Conservation (phyloP, 164 flowering plant genomes). For the Berberis vulgaris region DNA sequence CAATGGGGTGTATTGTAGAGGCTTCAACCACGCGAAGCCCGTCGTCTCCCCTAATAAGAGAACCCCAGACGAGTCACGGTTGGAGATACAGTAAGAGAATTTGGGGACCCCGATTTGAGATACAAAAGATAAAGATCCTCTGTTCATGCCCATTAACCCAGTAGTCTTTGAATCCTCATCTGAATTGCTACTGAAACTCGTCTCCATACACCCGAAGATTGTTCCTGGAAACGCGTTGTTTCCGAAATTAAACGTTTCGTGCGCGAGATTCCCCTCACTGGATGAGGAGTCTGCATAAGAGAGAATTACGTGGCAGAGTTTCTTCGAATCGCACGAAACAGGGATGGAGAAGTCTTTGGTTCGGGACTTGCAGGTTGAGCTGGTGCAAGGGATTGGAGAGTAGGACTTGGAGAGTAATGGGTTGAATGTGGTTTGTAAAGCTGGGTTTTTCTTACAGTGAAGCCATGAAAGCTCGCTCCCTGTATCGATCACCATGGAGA, state of each 20-base stretch:
- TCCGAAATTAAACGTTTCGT: constrained; percentile 49
- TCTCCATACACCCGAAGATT: constrained; percentile 72
- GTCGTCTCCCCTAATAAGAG: constrained; percentile 48
- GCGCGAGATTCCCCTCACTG: constrained; percentile 61
- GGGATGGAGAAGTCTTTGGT: constrained; percentile 56
- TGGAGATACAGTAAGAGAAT: constrained; percentile 78
- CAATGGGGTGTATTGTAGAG: constrained; percentile 62
- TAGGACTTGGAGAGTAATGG: constrained; percentile 50
- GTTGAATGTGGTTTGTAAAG: constrained; percentile 27
- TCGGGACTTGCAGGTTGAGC: constrained; percentile 43
- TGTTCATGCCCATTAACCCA: constrained; percentile 78
- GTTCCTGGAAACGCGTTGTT: constrained; percentile 22
- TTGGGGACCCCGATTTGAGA: constrained; percentile 53
- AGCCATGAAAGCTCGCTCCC: constrained; percentile 91
- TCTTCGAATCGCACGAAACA: constrained; percentile 51
- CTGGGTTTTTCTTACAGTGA: constrained; percentile 40
- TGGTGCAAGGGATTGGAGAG: constrained; percentile 42
- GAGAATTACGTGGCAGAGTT: constrained; percentile 57
- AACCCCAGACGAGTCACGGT: constrained; percentile 46
- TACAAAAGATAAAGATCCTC: constrained; percentile 71
- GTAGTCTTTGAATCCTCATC: constrained; percentile 47
- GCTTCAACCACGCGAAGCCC: constrained; percentile 26
- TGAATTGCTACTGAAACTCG: constrained; percentile 28
- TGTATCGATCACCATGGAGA: constrained; percentile 79
- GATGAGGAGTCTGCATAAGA: constrained; percentile 74